phyloP scores from a whole-genome alignment of 1,139 yeast species.

The Hansenula sp. region DNA sequence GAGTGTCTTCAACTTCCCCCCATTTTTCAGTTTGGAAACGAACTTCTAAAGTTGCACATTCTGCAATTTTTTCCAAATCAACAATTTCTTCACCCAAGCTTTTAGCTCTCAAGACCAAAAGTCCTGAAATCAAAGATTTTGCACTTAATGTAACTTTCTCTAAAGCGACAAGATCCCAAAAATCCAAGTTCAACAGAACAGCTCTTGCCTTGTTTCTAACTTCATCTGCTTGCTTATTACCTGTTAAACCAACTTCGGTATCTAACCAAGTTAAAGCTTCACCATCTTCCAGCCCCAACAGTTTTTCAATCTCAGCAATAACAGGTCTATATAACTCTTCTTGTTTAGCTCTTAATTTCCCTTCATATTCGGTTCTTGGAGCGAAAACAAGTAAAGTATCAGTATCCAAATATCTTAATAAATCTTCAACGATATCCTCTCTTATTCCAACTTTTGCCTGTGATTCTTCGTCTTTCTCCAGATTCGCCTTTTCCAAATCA shows the following conservation, averaged over 20 bases:
- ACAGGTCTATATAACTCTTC: slow-evolving; percentile 73
- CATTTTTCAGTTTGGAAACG: slow-evolving; percentile 82
- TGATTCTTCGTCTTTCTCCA: slow-evolving; percentile 39
- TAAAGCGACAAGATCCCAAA: slow-evolving; percentile 80
- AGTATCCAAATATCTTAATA: slow-evolving; percentile 85
- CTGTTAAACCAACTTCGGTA: slow-evolving; percentile 80
- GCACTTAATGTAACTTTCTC: slow-evolving; percentile 85
- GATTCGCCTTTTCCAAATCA: slow-evolving; percentile 45
- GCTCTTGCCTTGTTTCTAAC: slow-evolving; percentile 59
- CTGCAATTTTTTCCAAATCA: slow-evolving; percentile 65
- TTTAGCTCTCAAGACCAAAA: slow-evolving; percentile 29
- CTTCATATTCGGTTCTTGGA: slow-evolving; percentile 80
- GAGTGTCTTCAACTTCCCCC: slow-evolving; percentile 99
- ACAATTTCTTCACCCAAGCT: slow-evolving; percentile 19
- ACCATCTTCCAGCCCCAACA: slow-evolving; percentile 40
- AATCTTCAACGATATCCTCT: slow-evolving; percentile 47
- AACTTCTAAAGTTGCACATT: slow-evolving; percentile 77
- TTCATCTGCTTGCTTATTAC: slow-evolving; percentile 64
- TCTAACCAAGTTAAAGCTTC: slow-evolving; percentile 56
- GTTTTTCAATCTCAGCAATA: slow-evolving; percentile 60
- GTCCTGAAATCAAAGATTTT: slow-evolving; percentile 83
- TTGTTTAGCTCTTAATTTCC: slow-evolving; percentile 71
- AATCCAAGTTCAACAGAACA: slow-evolving; percentile 61
- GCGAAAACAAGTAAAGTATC: slow-evolving; percentile 88
- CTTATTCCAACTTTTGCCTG: slow-evolving; percentile 57